phyloP scores from a whole-genome alignment of 805 yeast species.

The Zygotorulaspora danielsina region DNA sequence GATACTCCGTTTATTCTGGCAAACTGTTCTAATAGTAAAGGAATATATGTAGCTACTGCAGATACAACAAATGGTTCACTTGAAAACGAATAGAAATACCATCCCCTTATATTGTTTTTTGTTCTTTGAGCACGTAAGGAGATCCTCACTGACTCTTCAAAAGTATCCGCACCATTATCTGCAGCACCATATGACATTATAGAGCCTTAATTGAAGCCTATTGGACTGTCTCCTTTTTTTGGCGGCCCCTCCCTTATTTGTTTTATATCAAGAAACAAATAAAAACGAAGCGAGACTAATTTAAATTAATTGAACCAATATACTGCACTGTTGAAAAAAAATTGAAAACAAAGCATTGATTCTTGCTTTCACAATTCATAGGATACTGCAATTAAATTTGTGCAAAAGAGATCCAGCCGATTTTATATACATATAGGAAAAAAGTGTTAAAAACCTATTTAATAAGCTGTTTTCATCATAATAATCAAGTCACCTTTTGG shows the following conservation, averaged over 20 bases:
- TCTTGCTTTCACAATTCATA: too few species aligned
- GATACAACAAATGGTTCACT: slow-evolving; percentile 78
- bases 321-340: too few species aligned
- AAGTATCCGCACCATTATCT: background rate
- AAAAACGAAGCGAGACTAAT: too few species aligned
- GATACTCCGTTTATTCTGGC: slow-evolving; percentile 71
- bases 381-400: too few species aligned
- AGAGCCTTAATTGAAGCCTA: slow-evolving; percentile 1
- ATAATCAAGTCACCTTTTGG: too few species aligned
- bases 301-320: too few species aligned
- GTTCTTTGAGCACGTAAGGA: slow-evolving; percentile 23
- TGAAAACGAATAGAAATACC: slow-evolving; percentile 71
- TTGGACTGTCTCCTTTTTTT: too few species aligned
- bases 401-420: too few species aligned
- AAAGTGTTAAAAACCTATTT: slow-evolving; percentile 5
- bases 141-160: slow-evolving; percentile 2
- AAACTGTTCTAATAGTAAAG: slow-evolving; percentile 62
- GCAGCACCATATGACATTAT: slow-evolving; percentile 13
- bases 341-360: too few species aligned
- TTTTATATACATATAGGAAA: slow-evolving; percentile 2
- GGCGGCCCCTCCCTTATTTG: too few species aligned
- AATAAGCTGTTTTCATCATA: background rate
- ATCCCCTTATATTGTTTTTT: slow-evolving; percentile 47
- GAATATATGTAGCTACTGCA: slow-evolving; percentile 75
- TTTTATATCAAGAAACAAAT: too few species aligned